A percentile compares a stretch with the other conserved stretches of the same genome.
Evolutionary conservation across 805 yeast species (phyloP).

Genomic region (Candida sanyiensis): DNA sequence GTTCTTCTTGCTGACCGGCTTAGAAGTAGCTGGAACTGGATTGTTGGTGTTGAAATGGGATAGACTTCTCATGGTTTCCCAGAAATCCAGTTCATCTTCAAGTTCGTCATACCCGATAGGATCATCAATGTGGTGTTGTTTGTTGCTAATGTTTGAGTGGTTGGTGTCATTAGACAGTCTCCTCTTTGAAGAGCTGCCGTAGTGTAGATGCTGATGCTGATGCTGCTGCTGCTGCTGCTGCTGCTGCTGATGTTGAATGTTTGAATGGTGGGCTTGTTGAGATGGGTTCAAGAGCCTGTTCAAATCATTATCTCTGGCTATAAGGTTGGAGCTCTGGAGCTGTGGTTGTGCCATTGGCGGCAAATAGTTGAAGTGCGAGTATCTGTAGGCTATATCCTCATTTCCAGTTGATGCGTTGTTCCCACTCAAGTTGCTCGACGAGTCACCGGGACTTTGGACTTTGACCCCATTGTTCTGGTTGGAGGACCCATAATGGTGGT

Average conservation of each 20-base stretch:
- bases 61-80: constrained; percentile 61
- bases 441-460: constrained; percentile 21
- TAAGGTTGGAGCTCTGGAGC: constrained; percentile 50
- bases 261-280: constrained; percentile 10
- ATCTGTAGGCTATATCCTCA: constrained; percentile 42
- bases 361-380: constrained; percentile 67
- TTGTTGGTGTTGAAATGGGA: constrained; percentile 34
- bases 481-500: constrained; percentile 59
- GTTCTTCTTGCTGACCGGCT: constrained; percentile 5
- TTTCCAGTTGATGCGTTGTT: constrained; percentile 4
- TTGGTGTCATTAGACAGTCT: constrained; percentile 17
- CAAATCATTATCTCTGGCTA: constrained; percentile 37
- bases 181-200: constrained; percentile 9
- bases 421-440: constrained; percentile 21
- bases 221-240: too few relatives aligned
- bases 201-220: too few relatives aligned
- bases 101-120: constrained; percentile 33
- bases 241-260: constrained; percentile 10
- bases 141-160: not conserved
- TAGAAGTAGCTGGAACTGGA: constrained; percentile 15
- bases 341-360: constrained; percentile 75
- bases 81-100: constrained; percentile 63
- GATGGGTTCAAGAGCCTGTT: constrained; percentile 38
- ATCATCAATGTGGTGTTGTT: constrained; percentile 4
- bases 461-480: constrained; percentile 6